Base-by-base conservation (phyloP, 495 filamentous ascomycete genomes). In the Jackrogersella multiformis region DNA sequence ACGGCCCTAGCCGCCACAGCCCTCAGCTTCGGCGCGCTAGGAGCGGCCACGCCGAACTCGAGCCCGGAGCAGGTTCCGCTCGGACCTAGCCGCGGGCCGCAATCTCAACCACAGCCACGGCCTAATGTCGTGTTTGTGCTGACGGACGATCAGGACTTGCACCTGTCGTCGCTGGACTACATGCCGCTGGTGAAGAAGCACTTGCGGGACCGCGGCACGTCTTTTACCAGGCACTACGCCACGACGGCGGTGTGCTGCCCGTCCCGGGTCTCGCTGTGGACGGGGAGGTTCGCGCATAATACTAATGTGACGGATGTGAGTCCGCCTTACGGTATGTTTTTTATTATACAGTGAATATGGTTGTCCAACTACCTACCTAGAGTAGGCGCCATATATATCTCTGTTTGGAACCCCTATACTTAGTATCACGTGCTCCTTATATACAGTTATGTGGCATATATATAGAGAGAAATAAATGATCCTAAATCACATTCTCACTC, bases 241-340 rank as follows among this genome's bases (percentile, higher is more conserved):
- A 84, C 86, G 0, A 86, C 82, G 9, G 79, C 87, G 0, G 73
- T 87, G 10, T 89, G 87, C 62, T 89, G 87, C 49, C 87, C 87
- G 1, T 86, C 85, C 0, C 73, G 87, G n/a, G 86, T 87, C 6
- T 85, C 78, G 39, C 69, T 89, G 7, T 87, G 82, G 86, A 90
- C 87, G 4, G 88, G 88, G 20, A 80, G 81, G 59, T 80, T 85
- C 48, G 86, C 88, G 6, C 88, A 91, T 64, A 91, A 90, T 62
- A 90, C 88, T 3, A 91, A 91, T 72, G 87, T 91, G 2, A 90
- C 88, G 4, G 86, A 89, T 61, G 84, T 91, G 5, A 80, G 64
- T 5, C 85, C 87, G 13, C 88, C 86, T 30, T 87, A 84, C 54
- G 84, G 85, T 83, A 71, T 60, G 52, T 55, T 10, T 15, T 55